Evolutionary conservation across 805 yeast species (phyloP).

Genomic region (Tetrapisispora namnaoensis): DNA sequence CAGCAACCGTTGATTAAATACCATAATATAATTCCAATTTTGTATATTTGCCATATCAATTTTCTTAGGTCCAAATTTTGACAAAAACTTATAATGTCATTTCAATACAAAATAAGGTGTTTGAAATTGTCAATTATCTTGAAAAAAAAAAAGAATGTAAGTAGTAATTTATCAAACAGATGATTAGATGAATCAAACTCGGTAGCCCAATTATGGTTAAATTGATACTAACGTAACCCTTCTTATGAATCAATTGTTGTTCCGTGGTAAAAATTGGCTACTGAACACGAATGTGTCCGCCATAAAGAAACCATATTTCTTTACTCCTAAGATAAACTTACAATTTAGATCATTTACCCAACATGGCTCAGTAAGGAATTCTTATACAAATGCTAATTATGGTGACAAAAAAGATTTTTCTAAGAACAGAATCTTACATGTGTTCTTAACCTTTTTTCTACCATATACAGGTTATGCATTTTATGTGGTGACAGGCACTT

Average conservation of each 20-base stretch:
- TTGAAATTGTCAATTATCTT: not conserved
- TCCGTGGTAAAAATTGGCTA: not conserved
- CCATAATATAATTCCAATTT: too few species aligned
- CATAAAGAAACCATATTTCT: not conserved
- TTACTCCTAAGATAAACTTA: not conserved
- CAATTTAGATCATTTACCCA: not conserved
- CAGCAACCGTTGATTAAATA: too few species aligned
- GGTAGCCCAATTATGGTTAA: not conserved
- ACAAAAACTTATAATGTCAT: not conserved
- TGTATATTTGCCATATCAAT: not conserved
- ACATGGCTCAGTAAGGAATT: not conserved
- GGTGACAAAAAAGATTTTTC: not conserved
- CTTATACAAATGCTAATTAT: too few species aligned
- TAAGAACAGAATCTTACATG: not conserved
- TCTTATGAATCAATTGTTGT: not conserved
- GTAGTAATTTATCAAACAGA: not conserved
- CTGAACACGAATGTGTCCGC: not conserved
- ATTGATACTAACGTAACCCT: not conserved
- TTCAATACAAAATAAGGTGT: too few species aligned
- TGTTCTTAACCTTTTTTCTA: constrained; percentile 11
- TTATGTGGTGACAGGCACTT: constrained; percentile 47
- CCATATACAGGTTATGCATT: constrained; percentile 60
- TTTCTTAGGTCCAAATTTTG: not conserved
- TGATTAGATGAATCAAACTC: not conserved
- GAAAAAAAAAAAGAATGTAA: not conserved